Conservation (phyloP, 163 green algal species). For the Volvox carteri region DNA sequence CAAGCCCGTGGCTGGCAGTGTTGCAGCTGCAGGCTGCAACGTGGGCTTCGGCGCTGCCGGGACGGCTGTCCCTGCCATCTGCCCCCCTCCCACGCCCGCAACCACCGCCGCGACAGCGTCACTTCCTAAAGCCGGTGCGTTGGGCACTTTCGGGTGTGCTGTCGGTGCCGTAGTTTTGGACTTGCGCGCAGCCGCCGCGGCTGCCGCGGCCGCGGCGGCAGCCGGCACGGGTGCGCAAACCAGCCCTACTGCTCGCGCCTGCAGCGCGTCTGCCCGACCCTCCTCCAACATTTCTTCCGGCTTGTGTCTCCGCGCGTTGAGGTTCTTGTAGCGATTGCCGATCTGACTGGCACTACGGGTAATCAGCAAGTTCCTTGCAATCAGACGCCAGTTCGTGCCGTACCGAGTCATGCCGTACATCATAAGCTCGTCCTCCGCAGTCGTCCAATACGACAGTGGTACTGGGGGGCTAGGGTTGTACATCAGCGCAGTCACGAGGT, state of each 20-base stretch:
- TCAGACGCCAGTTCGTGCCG: constrained; percentile 31
- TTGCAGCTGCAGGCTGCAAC: neutral
- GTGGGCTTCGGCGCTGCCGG: neutral
- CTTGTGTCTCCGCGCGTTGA: constrained; percentile 17
- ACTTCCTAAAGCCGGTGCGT: too few relatives aligned
- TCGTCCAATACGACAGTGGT: constrained; percentile 41
- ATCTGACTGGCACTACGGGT: constrained; percentile 10
- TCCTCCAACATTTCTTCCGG: neutral
- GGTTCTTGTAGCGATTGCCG: constrained; percentile 41
- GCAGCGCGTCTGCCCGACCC: neutral
- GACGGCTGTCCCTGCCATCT: neutral
- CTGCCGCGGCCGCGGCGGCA: neutral
- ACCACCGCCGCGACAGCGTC: neutral
- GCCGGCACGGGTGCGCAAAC: too few relatives aligned
- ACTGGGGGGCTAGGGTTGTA: constrained; percentile 10
- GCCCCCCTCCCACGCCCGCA: neutral
- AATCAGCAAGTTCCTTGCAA: neutral
- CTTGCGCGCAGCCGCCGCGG: neutral
- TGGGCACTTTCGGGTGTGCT: neutral
- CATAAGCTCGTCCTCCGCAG: constrained; percentile 41
- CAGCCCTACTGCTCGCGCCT: neutral
- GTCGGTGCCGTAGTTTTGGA: neutral
- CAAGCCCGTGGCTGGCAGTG: neutral
- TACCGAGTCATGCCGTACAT: constrained; percentile 12
- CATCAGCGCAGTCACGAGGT: neutral